A percentile compares a stretch with the other conserved stretches of the same genome.
Conservation (phyloP, 208 protist genomes). For the Crithidia fasciculata region DNA sequence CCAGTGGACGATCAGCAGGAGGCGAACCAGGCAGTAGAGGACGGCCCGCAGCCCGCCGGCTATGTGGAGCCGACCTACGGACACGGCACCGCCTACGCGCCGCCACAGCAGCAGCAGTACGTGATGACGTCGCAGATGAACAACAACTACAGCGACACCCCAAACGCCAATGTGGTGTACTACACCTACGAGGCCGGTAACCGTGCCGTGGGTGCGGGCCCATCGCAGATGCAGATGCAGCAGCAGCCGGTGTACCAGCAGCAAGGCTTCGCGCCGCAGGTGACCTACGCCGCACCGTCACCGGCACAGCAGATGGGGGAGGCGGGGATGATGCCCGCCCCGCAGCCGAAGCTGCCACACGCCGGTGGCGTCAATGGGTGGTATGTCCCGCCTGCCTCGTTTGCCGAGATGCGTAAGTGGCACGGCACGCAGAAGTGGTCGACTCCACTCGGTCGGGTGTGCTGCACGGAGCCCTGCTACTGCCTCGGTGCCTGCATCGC, state of each 20-base stretch:
- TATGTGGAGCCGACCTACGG: conserved; percentile 21
- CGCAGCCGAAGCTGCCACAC: not conserved
- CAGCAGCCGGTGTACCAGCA: conserved; percentile 1
- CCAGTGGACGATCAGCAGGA: not conserved
- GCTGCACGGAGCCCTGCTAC: conserved; percentile 47
- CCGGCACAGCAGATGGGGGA: not conserved
- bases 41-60: not conserved
- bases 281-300: not conserved
- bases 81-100: conserved; percentile 13
- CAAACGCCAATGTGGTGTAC: not conserved
- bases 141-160: not conserved
- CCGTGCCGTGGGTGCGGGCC: not conserved
- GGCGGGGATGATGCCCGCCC: conserved; percentile 2
- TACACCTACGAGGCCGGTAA: not conserved
- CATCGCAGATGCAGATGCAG: not conserved
- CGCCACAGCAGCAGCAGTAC: conserved; percentile 1
- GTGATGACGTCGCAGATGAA: conserved; percentile 10
- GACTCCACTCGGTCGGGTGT: conserved; percentile 33
- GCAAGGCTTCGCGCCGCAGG: not conserved
- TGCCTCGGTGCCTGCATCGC: conserved; percentile 50
- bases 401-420: conserved; percentile 40
- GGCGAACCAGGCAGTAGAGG: not conserved
- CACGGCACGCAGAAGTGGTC: conserved; percentile 42
- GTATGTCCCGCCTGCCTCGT: conserved; percentile 43
- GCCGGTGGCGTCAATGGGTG: not conserved